Evolutionary conservation across 345 rosid genomes (phyloP).

Genomic region (Clausena lansium): DNA sequence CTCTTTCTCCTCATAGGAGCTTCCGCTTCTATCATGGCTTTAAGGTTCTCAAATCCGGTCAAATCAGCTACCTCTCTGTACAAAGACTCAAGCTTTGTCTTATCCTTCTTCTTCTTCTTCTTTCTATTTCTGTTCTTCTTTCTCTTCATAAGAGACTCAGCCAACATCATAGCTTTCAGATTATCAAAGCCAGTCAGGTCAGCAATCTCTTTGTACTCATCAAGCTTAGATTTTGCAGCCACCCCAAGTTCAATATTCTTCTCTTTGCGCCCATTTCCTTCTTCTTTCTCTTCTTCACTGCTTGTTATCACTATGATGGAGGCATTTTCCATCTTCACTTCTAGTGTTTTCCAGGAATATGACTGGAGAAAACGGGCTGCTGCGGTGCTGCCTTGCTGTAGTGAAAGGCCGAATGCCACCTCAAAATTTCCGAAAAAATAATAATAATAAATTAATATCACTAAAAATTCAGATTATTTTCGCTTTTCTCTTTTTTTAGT

Average conservation of each 20-base stretch:
- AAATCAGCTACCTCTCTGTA: not conserved
- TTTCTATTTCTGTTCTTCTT: slow-evolving; percentile 11
- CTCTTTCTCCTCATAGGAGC: slow-evolving; percentile 6
- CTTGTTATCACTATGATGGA: not conserved
- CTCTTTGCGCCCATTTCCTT: not conserved
- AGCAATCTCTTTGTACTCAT: slow-evolving; percentile 12
- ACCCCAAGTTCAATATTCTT: not conserved
- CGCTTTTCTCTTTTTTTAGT: too few relatives aligned
- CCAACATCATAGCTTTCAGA: slow-evolving; percentile 12
- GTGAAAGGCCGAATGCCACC: too few relatives aligned
- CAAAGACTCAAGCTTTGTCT: not conserved
- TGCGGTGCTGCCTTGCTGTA: too few relatives aligned
- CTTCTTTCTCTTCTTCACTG: slow-evolving; percentile 5
- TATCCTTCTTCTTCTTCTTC: not conserved
- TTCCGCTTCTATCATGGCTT: slow-evolving; percentile 15
- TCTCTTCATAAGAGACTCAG: slow-evolving; percentile 11
- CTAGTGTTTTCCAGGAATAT: not conserved
- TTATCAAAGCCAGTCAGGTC: slow-evolving; percentile 13
- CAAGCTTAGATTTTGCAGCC: slow-evolving; percentile 11
- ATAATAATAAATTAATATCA: too few relatives aligned
- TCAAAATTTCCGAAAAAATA: too few relatives aligned
- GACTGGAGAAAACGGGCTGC: not conserved
- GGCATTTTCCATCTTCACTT: not conserved
- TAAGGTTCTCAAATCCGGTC: slow-evolving; percentile 10
- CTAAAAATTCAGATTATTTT: too few relatives aligned